phyloP scores from a whole-genome alignment of 306 rosid species.

The Casuarina equisetifolia region DNA sequence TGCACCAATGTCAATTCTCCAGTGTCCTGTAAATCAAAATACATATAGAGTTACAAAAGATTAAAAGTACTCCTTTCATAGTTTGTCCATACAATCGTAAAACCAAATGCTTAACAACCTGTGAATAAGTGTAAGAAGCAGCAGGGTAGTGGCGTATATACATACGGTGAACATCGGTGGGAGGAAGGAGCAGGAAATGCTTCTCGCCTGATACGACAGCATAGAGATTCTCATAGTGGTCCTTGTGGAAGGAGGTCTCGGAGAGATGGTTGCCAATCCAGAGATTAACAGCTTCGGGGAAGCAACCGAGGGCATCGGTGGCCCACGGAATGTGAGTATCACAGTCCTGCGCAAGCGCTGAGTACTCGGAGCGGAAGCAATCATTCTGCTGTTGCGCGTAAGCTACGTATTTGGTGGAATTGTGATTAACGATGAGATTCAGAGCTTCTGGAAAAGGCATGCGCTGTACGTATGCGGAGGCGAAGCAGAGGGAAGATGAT shows the following conservation, averaged over 20 bases:
- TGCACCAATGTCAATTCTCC: conserved; percentile 61
- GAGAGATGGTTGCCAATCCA: conserved; percentile 74
- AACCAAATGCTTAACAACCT: conserved; percentile 28
- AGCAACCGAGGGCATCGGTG: conserved; percentile 57
- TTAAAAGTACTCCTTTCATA: no score
- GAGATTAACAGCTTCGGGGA: conserved; percentile 76
- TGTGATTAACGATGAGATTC: conserved; percentile 24
- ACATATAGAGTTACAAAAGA: background rate
- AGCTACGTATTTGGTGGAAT: conserved; percentile 34
- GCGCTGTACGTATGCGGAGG: conserved; percentile 35
- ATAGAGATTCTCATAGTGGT: conserved; percentile 82
- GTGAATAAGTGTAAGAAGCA: conserved; percentile 53
- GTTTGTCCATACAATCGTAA: no score
- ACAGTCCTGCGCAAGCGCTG: conserved; percentile 51
- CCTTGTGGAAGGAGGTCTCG: conserved; percentile 69
- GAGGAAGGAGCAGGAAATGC: conserved; percentile 74
- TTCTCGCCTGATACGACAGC: conserved; percentile 75
- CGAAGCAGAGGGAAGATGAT: conserved; percentile 35
- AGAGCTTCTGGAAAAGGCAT: conserved; percentile 38
- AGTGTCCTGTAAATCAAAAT: conserved; percentile 38
- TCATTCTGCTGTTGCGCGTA: conserved; percentile 85
- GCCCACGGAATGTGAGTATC: conserved; percentile 70
- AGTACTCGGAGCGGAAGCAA: conserved; percentile 66
- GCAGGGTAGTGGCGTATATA: conserved; percentile 67
- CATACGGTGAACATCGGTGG: conserved; percentile 76